Evolutionary conservation across 257 asterid species (phyloP), one percentile per base, ranked within the genome.

Genomic region (Fraxinus americana): DNA sequence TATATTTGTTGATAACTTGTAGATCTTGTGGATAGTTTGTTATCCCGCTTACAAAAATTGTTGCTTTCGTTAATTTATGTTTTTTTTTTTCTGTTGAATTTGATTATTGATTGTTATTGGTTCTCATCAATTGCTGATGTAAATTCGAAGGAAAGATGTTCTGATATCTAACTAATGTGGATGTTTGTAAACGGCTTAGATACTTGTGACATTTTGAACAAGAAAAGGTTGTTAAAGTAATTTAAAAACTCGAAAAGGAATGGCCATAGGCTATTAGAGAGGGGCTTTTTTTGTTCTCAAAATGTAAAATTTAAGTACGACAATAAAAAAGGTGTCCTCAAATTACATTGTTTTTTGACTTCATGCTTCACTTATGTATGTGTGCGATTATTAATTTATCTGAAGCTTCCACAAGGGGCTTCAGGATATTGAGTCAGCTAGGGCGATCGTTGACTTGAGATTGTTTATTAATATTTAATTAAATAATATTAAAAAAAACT

Each of bases 21-120:
- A 43, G 72, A 27, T 75, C 81, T 75, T 73, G 81, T 67, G 75
- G 75, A 43, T 45, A 38, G 70, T 78, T 39, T 68, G 35, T 72
- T 7, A 27, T 29, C 43, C 75, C 12, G 27, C 30, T 74, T 52
- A 7, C 21, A 14, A n/a, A 52, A 43, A 34, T 19, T 23, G 23
- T 30, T 21, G 52, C 19, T 25, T 48, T 13, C 19, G 29, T 76
- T 13, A 50, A 43, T 14, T 2, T 10, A 10, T 14, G 29, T 23
- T 9, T 29, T n/a, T n/a, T 34, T 5, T 19, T 14, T 9, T 3
- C 68, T 63, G 32, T 25, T 3, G 35, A 23, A 63, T 23, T 23
- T 23, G 17, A 23, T 63, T 21, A 10, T 63, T 63, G 17, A 63
- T 63, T 16, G 35, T 27, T 11, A 63, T 63, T 63, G 34, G 17